Conservation (phyloP, 768 basidiomycete species). For the Lactarius vividus region DNA sequence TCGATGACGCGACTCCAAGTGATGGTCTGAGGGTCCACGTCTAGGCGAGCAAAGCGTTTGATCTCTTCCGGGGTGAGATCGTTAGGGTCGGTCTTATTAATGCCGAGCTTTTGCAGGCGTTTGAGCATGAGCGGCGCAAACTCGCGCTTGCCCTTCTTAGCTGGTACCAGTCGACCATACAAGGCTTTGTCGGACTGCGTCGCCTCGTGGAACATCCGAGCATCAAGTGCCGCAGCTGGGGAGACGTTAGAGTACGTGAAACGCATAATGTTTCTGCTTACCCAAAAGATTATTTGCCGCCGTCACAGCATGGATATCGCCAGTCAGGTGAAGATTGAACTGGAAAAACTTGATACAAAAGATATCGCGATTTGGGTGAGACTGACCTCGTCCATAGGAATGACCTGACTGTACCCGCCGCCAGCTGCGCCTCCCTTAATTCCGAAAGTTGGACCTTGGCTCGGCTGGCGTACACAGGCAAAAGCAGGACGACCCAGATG, state of each 20-base stretch:
- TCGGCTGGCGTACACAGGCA: slow-evolving; percentile 96
- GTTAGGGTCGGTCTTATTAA: slow-evolving; percentile 89
- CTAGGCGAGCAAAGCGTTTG: slow-evolving; percentile 84
- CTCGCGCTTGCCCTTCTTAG: slow-evolving; percentile 90
- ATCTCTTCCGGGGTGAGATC: slow-evolving; percentile 92
- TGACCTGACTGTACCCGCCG: slow-evolving; percentile 97
- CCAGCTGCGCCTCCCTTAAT: slow-evolving; percentile 99
- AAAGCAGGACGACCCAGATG: slow-evolving; percentile 91
- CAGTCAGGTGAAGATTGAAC: slow-evolving; percentile 96
- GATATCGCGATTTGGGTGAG: not conserved
- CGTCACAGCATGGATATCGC: slow-evolving; percentile 96
- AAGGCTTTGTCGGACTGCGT: slow-evolving; percentile 95
- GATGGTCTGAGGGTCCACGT: slow-evolving; percentile 86
- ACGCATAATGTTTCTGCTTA: slow-evolving; percentile 34
- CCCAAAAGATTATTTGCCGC: slow-evolving; percentile 96
- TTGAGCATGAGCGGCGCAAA: slow-evolving; percentile 97
- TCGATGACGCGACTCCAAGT: slow-evolving; percentile 99
- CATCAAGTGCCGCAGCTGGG: slow-evolving; percentile 90
- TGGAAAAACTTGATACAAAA: slow-evolving; percentile 34
- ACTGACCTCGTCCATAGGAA: slow-evolving; percentile 94
- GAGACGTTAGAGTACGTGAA: slow-evolving; percentile 3
- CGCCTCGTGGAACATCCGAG: slow-evolving; percentile 95
- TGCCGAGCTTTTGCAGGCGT: slow-evolving; percentile 91
- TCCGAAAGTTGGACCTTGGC: slow-evolving; percentile 98
- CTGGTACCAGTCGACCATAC: slow-evolving; percentile 87